These are phyloP conservation scores for Ceriops decandra DNA, from an alignment of 345 rosid genomes.

Conservation along the genomic window DNA sequence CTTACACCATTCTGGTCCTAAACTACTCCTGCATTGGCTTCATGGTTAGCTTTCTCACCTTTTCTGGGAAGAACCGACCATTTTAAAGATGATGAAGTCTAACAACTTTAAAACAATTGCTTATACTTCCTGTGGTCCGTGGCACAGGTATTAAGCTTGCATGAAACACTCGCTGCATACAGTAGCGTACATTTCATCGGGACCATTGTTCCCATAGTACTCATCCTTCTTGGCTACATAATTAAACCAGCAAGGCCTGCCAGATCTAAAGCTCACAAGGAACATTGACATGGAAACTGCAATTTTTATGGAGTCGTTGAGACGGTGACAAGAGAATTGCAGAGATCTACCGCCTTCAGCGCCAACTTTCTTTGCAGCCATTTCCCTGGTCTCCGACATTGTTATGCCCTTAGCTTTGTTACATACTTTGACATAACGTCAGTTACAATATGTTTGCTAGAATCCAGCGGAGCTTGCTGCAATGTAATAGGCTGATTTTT, in stretches of 20 bases:
- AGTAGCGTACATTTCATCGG: constrained; percentile 78
- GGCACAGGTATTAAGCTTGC: constrained; percentile 74
- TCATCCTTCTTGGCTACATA: constrained; percentile 59
- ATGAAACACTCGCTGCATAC: constrained; percentile 63
- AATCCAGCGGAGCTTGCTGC: too few species aligned
- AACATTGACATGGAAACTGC: constrained; percentile 37
- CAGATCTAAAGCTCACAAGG: constrained; percentile 58
- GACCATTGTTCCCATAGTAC: constrained; percentile 56
- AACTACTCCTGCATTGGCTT: constrained; percentile 88
- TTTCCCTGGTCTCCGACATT: constrained; percentile 3
- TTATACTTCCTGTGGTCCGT: constrained; percentile 1
- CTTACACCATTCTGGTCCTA: constrained; percentile 67
- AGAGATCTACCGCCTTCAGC: not conserved
- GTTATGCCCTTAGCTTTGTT: not conserved
- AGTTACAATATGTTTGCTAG: too few species aligned
- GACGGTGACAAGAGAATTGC: constrained; percentile 8
- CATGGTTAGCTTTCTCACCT: constrained; percentile 51
- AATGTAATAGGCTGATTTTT: too few species aligned
- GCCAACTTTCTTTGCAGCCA: constrained; percentile 3
- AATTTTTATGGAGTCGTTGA: not conserved
- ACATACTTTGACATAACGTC: too few species aligned
- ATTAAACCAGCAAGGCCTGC: constrained; percentile 66
- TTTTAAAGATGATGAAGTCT: constrained; percentile 1
- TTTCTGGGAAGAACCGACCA: not conserved
- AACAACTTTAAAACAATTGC: not conserved